A percentile compares a stretch with the other conserved stretches of the same genome.
Evolutionary conservation across 2,329 filamentous ascomycete genomes (phyloP).

Genomic region (Emmonsia crescens): DNA sequence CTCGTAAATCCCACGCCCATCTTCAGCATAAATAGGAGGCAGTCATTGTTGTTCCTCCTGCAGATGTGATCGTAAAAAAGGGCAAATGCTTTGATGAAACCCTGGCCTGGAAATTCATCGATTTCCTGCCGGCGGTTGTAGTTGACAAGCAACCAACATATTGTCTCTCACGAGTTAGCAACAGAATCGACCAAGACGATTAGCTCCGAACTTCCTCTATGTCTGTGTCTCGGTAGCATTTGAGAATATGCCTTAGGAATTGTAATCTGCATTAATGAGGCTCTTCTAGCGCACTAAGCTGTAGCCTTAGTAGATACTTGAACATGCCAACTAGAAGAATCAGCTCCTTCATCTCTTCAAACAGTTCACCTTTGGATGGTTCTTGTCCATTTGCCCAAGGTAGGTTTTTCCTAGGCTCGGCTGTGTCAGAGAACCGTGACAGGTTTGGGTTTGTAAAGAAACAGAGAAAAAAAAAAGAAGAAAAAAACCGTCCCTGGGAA

Average conservation of each 20-base stretch:
- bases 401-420: neutral
- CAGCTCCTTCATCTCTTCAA: too few species aligned
- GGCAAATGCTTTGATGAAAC: neutral
- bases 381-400: neutral
- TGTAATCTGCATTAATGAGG: neutral
- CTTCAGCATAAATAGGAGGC: too few species aligned
- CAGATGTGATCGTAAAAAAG: neutral
- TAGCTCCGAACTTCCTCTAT: neutral
- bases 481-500: constrained; percentile 29
- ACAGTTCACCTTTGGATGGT: neutral
- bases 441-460: too few species aligned
- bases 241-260: neutral
- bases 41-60: neutral
- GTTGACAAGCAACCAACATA: neutral
- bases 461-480: too few species aligned
- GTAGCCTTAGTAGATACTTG: neutral
- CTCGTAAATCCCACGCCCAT: too few species aligned
- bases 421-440: too few species aligned
- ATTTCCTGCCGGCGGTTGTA: neutral
- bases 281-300: neutral
- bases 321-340: neutral
- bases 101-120: neutral
- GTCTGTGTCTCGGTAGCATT: neutral
- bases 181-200: too few species aligned
- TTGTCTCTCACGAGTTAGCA: neutral